Evolutionary conservation across 83 land plant genomes (phyloP), one percentile per base, ranked within the genome.

Genomic region (Diphasiastrum complanatum): DNA sequence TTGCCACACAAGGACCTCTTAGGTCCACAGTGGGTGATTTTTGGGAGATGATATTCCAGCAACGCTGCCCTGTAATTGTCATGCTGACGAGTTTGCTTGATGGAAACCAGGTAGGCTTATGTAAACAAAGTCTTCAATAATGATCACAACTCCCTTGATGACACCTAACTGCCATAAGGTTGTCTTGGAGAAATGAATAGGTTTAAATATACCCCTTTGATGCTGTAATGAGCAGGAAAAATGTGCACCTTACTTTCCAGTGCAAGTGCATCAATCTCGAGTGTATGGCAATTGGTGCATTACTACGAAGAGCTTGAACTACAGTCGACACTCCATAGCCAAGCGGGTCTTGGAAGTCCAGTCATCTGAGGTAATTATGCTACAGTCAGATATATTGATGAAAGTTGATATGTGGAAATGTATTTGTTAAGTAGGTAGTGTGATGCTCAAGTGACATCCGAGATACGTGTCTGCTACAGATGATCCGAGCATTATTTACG

Each of bases 1-100:
- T 73, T 32, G 71, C 71, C 33, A 66, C 76, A 1, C 76, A 73
- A 41, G 72, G 72, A 37, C 76, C 76, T 19, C 49, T 73, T 22
- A 47, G 20, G 2, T 22, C 46, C 48, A 73, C 76, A 18, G 30
- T 40, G 2, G 49, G 25, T 6, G 76, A 73, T 41, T 45, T 73
- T 19, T 73, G 76, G 76, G 54, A 60, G 0, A 73, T 73, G 76
- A 65, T 73, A 3, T 26, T 66, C 10, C 76, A 73, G 45, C 71
- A 73, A 45, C 64, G 41, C 20, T 73, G 76, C 48, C 76, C 76
- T 2, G 58, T 60, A 18, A 61, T 73, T 46, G 33, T 73, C 40
- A 73, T 73, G 76, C 64, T 73, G 25, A 73, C 76, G 6, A 31
- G 59, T 19, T n/a, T 66, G n/a, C 16, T 50, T 8, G 58, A 66